Conservation (phyloP, 805 yeast genomes). For the Schwanniomyces sp. region DNA sequence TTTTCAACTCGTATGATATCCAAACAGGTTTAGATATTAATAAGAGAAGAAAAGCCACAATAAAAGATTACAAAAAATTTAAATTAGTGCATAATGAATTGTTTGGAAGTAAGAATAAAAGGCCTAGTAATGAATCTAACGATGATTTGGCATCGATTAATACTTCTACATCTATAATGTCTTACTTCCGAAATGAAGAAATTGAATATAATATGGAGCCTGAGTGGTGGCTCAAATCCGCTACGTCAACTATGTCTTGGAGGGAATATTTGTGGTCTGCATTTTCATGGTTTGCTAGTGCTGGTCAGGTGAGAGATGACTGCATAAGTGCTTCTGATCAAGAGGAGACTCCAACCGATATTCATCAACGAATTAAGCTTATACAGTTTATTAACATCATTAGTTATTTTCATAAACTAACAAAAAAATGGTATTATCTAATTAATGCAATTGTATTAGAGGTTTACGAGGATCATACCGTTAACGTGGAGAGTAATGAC, state of each 20-base stretch:
- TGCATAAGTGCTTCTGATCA: conserved; percentile 5
- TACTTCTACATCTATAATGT: conserved; percentile 23
- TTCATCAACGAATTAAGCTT: conserved; percentile 6
- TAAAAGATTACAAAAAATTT: conserved; percentile 38
- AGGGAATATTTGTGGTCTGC: conserved; percentile 65
- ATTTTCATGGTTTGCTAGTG: conserved; percentile 84
- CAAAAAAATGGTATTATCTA: conserved; percentile 36
- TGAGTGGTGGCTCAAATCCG: conserved; percentile 42
- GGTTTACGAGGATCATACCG: conserved; percentile 15
- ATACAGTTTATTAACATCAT: conserved; percentile 24
- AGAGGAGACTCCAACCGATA: neutral
- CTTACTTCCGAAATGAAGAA: conserved; percentile 9
- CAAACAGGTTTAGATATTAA: conserved; percentile 9
- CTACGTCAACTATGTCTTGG: conserved; percentile 54
- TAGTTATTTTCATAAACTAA: conserved; percentile 39
- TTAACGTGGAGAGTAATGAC: neutral
- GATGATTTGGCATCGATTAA: conserved; percentile 31
- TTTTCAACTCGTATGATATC: conserved; percentile 10
- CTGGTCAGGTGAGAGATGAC: conserved; percentile 52
- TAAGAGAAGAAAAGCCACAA: conserved; percentile 26
- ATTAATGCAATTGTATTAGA: conserved; percentile 36
- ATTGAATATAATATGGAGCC: conserved; percentile 22
- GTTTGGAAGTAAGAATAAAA: conserved; percentile 5
- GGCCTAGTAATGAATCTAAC: conserved; percentile 14
- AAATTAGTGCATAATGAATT: conserved; percentile 28